phyloP scores from a whole-genome alignment of 352 stramenopile species.

The Phytophthora boehmeriae region DNA sequence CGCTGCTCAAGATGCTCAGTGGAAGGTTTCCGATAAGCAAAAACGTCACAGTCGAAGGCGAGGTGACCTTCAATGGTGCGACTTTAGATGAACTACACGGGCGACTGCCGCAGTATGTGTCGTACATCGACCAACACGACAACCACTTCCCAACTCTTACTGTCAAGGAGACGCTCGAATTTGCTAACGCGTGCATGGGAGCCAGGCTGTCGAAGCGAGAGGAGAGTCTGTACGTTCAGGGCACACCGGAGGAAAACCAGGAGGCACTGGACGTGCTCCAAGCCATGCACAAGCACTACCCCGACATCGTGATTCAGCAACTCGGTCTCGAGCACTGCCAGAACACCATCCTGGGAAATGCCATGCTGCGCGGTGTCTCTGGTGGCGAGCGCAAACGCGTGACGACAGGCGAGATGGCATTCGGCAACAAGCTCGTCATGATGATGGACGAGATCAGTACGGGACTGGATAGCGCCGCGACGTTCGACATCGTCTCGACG shows the following conservation, averaged over 20 bases:
- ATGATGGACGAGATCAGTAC: constrained; percentile 93
- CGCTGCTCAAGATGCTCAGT: constrained; percentile 18
- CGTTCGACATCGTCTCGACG: constrained; percentile 88
- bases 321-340: constrained; percentile 31
- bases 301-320: constrained; percentile 14
- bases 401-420: constrained; percentile 81
- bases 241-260: constrained; percentile 15
- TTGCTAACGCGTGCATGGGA: constrained; percentile 27
- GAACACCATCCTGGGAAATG: constrained; percentile 60
- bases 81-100: background rate
- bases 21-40: constrained; percentile 7
- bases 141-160: constrained; percentile 51
- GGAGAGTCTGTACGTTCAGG: constrained; percentile 9
- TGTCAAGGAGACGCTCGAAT: constrained; percentile 50
- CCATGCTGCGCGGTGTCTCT: constrained; percentile 56
- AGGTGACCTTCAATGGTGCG: constrained; percentile 15
- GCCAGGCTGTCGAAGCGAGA: constrained; percentile 7
- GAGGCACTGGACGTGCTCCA: constrained; percentile 7
- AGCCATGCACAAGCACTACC: constrained; percentile 18
- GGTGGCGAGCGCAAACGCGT: constrained; percentile 72
- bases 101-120: constrained; percentile 39
- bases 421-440: constrained; percentile 61
- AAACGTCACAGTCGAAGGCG: background rate
- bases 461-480: constrained; percentile 90
- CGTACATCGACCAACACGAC: constrained; percentile 45